Evolutionary conservation across 2,329 filamentous ascomycete species (phyloP).

Genomic region (Sporothrix curviconia): DNA sequence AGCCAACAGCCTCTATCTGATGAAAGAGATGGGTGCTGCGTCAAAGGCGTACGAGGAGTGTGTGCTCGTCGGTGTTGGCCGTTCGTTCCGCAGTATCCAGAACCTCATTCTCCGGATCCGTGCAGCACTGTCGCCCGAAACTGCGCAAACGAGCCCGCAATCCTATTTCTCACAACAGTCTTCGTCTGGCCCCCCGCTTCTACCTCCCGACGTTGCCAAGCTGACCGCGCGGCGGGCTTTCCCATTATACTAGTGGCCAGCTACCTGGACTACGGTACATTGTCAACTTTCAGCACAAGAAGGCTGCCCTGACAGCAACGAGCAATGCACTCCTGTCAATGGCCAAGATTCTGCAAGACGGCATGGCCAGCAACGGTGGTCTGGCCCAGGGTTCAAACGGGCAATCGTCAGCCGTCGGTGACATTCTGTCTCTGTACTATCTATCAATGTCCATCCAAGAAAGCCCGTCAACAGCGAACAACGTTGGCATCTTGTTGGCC

Average conservation of each 20-base stretch:
- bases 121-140: constrained; percentile 53
- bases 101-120: constrained; percentile 75
- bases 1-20: constrained; percentile 92
- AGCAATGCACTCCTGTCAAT: constrained; percentile 92
- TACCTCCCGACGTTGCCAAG: constrained; percentile 77
- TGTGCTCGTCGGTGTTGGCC: constrained; percentile 78
- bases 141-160: constrained; percentile 18
- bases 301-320: constrained; percentile 81
- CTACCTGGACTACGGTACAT: constrained; percentile 74
- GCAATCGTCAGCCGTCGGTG: constrained; percentile 70
- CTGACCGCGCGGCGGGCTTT: constrained; percentile 81
- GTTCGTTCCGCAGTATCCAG: constrained; percentile 62
- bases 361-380: constrained; percentile 67
- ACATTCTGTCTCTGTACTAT: constrained; percentile 93
- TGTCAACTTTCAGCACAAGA: constrained; percentile 62
- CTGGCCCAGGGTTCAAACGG: constrained; percentile 45
- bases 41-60: constrained; percentile 92
- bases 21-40: constrained; percentile 74
- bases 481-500: constrained; percentile 93
- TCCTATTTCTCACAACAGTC: constrained; percentile 15
- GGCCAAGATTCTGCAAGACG: constrained; percentile 96
- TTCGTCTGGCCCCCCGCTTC: constrained; percentile 59
- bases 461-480: constrained; percentile 95
- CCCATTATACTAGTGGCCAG: constrained; percentile 57
- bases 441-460: constrained; percentile 89